Evolutionary conservation across 345 rosid genomes (phyloP).

Genomic region (Boechera stricta): DNA sequence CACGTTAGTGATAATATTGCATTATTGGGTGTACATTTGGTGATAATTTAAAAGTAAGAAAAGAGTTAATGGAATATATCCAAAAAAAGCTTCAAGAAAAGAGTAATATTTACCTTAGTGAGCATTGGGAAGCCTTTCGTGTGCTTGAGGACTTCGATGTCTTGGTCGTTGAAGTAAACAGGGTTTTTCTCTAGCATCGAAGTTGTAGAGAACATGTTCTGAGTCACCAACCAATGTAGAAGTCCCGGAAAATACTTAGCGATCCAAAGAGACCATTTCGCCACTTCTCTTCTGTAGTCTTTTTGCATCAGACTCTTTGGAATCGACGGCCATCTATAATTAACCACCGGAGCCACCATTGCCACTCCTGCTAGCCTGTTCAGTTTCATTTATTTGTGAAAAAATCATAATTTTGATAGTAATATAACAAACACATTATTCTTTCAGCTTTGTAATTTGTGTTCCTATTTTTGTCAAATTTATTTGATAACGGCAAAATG

Average conservation of each 20-base stretch:
- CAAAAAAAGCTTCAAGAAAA: background rate
- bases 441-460: background rate
- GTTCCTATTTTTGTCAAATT: background rate
- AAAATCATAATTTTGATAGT: background rate
- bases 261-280: slow-evolving; percentile 58
- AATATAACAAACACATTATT: background rate
- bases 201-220: slow-evolving; percentile 64
- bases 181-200: slow-evolving; percentile 64
- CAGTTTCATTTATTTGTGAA: background rate
- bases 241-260: slow-evolving; percentile 69
- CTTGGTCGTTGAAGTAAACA: slow-evolving; percentile 63
- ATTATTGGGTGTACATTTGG: background rate
- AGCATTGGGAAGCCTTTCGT: slow-evolving; percentile 86
- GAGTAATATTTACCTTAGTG: slow-evolving; percentile 59
- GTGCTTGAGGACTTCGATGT: slow-evolving; percentile 67
- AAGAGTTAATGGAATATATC: background rate
- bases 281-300: slow-evolving; percentile 66
- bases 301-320: slow-evolving; percentile 58
- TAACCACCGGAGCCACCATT: slow-evolving; percentile 71
- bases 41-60: background rate
- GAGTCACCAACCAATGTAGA: slow-evolving; percentile 80
- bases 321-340: slow-evolving; percentile 81
- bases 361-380: slow-evolving; percentile 85
- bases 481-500: background rate
- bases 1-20: background rate